phyloP scores from a whole-genome alignment of 176 grass and related monocot species.

The Oryza nivara region DNA sequence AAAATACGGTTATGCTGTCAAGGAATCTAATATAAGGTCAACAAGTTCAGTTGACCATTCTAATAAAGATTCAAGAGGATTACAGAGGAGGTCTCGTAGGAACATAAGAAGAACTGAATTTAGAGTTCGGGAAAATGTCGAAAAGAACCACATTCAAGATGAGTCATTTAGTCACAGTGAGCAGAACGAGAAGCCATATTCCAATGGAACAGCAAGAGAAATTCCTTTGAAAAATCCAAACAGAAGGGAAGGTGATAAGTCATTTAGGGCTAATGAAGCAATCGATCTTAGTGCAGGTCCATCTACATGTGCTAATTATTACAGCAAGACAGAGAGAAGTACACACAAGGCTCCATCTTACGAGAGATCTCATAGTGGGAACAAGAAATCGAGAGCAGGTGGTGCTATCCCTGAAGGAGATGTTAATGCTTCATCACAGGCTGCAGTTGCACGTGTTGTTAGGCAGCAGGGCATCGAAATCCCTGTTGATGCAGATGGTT shows the following conservation, averaged over 20 bases:
- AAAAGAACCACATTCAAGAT: constrained; percentile 59
- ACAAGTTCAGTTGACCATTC: constrained; percentile 56
- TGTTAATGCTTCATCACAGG: constrained; percentile 53
- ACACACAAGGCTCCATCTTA: constrained; percentile 46
- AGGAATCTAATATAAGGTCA: constrained; percentile 55
- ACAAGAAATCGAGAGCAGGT: constrained; percentile 47
- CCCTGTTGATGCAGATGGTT: constrained; percentile 95
- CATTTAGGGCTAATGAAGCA: constrained; percentile 49
- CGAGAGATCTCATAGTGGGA: constrained; percentile 55
- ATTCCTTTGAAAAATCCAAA: constrained; percentile 51
- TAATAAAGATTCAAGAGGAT: constrained; percentile 66
- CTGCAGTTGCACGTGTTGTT: constrained; percentile 73
- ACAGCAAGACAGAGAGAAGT: constrained; percentile 46
- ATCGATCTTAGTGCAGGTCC: constrained; percentile 40
- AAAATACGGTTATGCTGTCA: constrained; percentile 72
- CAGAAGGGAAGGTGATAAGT: constrained; percentile 50
- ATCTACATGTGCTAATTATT: constrained; percentile 42
- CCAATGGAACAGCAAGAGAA: constrained; percentile 46
- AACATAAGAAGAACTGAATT: constrained; percentile 76
- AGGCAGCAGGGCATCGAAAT: constrained; percentile 88
- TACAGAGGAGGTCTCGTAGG: constrained; percentile 65
- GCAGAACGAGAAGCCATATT: constrained; percentile 47
- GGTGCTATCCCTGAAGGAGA: constrained; percentile 50
- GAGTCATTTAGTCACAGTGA: constrained; percentile 54
- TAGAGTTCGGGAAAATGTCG: constrained; percentile 70